Conservation (phyloP, 2,329 filamentous ascomycete genomes). For the Exophiala spinifera region DNA sequence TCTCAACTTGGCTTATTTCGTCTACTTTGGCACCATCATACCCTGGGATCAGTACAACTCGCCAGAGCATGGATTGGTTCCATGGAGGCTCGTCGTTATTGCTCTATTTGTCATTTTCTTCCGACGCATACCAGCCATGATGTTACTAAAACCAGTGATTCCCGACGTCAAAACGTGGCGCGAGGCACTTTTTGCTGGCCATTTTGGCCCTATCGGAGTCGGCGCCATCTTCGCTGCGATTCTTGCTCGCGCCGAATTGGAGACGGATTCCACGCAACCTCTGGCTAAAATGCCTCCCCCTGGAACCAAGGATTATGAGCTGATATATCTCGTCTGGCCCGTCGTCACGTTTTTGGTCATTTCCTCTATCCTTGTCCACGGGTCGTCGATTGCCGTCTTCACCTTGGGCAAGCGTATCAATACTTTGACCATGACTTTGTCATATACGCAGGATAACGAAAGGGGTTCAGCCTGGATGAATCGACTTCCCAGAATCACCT, state of each 20-base stretch:
- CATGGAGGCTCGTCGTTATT: slow-evolving; percentile 91
- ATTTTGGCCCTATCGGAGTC: slow-evolving; percentile 96
- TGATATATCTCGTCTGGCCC: slow-evolving; percentile 90
- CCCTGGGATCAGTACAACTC: slow-evolving; percentile 92
- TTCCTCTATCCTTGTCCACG: slow-evolving; percentile 89
- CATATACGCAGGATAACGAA: slow-evolving; percentile 86
- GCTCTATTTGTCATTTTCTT: slow-evolving; percentile 93
- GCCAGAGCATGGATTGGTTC: slow-evolving; percentile 66
- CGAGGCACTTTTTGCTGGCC: slow-evolving; percentile 91
- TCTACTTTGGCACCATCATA: slow-evolving; percentile 95
- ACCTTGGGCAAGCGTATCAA: slow-evolving; percentile 98
- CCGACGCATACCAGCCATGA: slow-evolving; percentile 92
- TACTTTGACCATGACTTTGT: slow-evolving; percentile 90
- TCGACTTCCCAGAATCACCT: slow-evolving; percentile 75
- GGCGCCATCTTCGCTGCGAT: slow-evolving; percentile 96
- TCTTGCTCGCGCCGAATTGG: slow-evolving; percentile 85
- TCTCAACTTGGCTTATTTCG: slow-evolving; percentile 96
- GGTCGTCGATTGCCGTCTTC: slow-evolving; percentile 97
- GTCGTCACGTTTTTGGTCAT: slow-evolving; percentile 93
- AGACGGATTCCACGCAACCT: slow-evolving; percentile 72
- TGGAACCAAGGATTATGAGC: slow-evolving; percentile 60
- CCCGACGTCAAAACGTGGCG: slow-evolving; percentile 98
- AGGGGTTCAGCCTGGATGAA: slow-evolving; percentile 95
- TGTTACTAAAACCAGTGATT: slow-evolving; percentile 84
- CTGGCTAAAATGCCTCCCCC: slow-evolving; percentile 55